Conservation (phyloP, 2,329 filamentous ascomycete species). For the Nemania abortiva region DNA sequence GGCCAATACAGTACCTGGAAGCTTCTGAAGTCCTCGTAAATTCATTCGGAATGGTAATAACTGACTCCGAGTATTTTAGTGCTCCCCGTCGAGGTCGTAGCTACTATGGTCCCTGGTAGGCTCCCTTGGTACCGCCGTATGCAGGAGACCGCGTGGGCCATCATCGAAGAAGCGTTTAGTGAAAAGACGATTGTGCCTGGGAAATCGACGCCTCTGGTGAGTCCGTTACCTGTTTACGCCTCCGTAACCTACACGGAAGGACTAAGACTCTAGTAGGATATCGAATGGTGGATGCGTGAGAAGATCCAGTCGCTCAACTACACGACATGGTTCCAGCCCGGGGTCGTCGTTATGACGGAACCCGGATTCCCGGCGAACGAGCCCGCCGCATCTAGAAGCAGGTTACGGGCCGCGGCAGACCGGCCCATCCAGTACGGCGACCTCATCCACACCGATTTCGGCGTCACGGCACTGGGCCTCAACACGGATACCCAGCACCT, state of each 20-base stretch:
- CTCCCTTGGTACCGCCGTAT: constrained; percentile 59
- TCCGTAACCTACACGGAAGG: neutral
- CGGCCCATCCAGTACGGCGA: constrained; percentile 59
- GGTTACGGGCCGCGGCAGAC: constrained; percentile 38
- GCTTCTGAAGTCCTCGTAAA: too few species aligned
- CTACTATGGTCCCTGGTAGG: constrained; percentile 56
- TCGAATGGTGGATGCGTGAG: constrained; percentile 66
- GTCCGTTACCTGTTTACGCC: constrained; percentile 12
- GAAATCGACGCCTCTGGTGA: constrained; percentile 55
- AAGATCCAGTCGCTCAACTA: constrained; percentile 62
- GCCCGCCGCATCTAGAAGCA: constrained; percentile 20
- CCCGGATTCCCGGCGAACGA: constrained; percentile 41
- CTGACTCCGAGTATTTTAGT: too few species aligned
- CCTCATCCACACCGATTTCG: constrained; percentile 63
- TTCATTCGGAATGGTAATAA: too few species aligned
- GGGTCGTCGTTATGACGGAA: constrained; percentile 57
- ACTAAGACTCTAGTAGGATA: constrained; percentile 50
- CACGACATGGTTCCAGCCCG: constrained; percentile 65
- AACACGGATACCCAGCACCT: constrained; percentile 65
- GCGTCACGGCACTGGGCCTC: constrained; percentile 60
- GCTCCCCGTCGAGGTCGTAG: constrained; percentile 61
- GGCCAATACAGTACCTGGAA: too few species aligned
- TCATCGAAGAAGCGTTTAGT: constrained; percentile 61
- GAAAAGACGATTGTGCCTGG: constrained; percentile 58
- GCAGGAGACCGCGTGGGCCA: constrained; percentile 65